These are phyloP conservation scores for Lathyrus oleraceus DNA, from an alignment of 306 rosid genomes.

Conservation along the genomic window DNA sequence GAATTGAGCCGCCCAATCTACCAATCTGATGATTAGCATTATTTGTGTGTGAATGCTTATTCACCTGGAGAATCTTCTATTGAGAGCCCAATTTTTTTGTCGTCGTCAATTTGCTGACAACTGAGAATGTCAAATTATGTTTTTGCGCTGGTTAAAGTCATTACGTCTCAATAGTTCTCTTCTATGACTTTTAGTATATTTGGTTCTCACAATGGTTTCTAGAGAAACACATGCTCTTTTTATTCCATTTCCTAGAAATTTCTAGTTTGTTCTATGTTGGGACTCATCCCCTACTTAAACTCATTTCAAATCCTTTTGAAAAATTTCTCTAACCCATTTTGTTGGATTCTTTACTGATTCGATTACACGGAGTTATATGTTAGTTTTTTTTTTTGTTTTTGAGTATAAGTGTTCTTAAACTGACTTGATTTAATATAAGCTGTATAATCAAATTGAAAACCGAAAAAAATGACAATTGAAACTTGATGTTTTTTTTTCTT, in stretches of 20 bases:
- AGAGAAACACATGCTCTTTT: background rate
- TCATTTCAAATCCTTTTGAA: background rate
- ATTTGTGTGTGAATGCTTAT: conserved; percentile 16
- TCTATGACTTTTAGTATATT: conserved; percentile 11
- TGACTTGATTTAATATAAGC: background rate
- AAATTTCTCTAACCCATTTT: background rate
- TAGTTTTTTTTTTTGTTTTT: background rate
- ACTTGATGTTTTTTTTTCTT: background rate
- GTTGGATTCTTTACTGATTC: background rate
- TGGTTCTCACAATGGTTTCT: background rate
- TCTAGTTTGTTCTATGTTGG: background rate
- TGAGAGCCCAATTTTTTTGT: conserved; percentile 10
- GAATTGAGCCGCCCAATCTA: conserved; percentile 1
- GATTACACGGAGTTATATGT: background rate
- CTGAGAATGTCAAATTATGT: conserved; percentile 24
- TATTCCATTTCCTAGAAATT: background rate
- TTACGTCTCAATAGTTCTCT: background rate
- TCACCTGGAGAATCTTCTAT: conserved; percentile 20
- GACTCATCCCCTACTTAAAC: background rate
- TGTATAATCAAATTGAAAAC: background rate
- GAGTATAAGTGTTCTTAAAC: conserved; percentile 1
- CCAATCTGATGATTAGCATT: background rate
- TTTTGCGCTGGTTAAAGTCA: conserved; percentile 10
- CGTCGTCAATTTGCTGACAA: conserved; percentile 17
- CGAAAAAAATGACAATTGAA: background rate